A percentile compares a stretch with the other conserved stretches of the same genome.
phyloP scores from a whole-genome alignment of 1,284 basidiomycete genomes.

The Naganishia albida region DNA sequence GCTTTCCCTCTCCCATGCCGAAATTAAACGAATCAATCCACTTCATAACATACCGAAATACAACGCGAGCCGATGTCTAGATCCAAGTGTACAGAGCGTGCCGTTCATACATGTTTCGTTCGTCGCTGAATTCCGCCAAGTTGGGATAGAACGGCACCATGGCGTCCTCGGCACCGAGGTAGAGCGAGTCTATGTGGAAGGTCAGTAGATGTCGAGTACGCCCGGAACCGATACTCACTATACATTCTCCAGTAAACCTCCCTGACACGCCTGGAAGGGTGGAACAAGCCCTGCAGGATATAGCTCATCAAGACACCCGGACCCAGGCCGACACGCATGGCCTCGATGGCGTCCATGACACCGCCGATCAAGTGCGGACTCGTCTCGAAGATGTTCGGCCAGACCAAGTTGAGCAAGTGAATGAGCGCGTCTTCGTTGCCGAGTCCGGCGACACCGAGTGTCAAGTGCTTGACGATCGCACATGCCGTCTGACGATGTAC shows the following conservation, averaged over 20 bases:
- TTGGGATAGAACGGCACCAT: constrained; percentile 95
- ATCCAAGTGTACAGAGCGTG: constrained; percentile 68
- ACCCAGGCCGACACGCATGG: constrained; percentile 92
- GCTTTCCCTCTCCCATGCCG: no score
- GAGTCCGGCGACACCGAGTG: constrained; percentile 92
- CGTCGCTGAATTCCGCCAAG: constrained; percentile 78
- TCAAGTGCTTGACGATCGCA: constrained; percentile 98
- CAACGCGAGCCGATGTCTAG: constrained; percentile 33
- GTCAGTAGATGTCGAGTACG: not conserved
- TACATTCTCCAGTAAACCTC: constrained; percentile 95
- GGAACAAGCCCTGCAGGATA: constrained; percentile 87
- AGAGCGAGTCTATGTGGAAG: constrained; percentile 60
- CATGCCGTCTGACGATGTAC: constrained; percentile 98
- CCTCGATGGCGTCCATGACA: constrained; percentile 94
- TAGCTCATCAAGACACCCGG: constrained; percentile 83
- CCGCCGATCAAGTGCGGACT: constrained; percentile 97
- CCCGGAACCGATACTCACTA: no score
- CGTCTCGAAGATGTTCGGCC: constrained; percentile 99
- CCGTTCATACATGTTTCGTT: constrained; percentile 82
- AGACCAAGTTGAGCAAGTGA: constrained; percentile 96
- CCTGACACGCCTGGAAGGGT: constrained; percentile 92
- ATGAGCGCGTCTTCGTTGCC: constrained; percentile 98
- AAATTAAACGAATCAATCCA: not conserved
- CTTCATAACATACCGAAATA: constrained; percentile 2
- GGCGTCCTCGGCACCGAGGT: constrained; percentile 83